Evolutionary conservation across 768 basidiomycete species (phyloP).

Genomic region (Trametes cinnabarina): DNA sequence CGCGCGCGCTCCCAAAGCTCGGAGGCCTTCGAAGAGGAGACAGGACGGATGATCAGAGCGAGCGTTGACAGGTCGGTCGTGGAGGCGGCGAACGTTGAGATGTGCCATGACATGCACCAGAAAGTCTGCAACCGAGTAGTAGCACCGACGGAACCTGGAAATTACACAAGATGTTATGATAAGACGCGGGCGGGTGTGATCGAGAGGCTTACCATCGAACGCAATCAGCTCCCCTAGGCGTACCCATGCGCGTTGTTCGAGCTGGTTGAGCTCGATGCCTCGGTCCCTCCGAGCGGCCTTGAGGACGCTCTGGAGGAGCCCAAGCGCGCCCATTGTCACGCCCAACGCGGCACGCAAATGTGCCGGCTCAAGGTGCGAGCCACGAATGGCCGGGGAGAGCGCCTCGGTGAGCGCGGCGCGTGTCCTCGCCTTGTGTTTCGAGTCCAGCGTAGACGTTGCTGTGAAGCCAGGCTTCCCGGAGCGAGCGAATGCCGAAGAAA

Average conservation of each 20-base stretch:
- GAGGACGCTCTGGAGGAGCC: conserved; percentile 34
- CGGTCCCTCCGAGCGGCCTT: conserved; percentile 30
- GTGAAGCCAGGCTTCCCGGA: background rate
- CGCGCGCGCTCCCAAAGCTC: conserved; percentile 43
- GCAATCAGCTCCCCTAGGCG: conserved; percentile 48
- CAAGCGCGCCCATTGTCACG: conserved; percentile 36
- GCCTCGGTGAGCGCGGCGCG: conserved; percentile 33
- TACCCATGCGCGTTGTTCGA: conserved; percentile 50
- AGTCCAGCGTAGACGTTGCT: background rate
- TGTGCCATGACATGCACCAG: conserved; percentile 45
- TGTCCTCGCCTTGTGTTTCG: conserved; percentile 12
- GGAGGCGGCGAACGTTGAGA: conserved; percentile 39
- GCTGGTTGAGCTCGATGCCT: conserved; percentile 39
- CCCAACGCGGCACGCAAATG: conserved; percentile 41
- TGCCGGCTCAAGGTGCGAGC: conserved; percentile 38
- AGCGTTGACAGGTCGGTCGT: conserved; percentile 55
- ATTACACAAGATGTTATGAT: conserved; percentile 18
- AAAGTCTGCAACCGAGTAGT: conserved; percentile 53
- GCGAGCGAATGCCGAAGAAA: conserved; percentile 4
- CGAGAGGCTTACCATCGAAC: conserved; percentile 34
- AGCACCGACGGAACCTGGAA: conserved; percentile 28
- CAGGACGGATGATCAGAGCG: conserved; percentile 51
- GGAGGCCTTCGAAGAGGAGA: conserved; percentile 44
- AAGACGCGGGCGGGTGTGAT: background rate
- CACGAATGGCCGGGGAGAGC: conserved; percentile 33